Base-by-base conservation (phyloP, 257 asterid genomes). In the Nicotiana undulata region DNA sequence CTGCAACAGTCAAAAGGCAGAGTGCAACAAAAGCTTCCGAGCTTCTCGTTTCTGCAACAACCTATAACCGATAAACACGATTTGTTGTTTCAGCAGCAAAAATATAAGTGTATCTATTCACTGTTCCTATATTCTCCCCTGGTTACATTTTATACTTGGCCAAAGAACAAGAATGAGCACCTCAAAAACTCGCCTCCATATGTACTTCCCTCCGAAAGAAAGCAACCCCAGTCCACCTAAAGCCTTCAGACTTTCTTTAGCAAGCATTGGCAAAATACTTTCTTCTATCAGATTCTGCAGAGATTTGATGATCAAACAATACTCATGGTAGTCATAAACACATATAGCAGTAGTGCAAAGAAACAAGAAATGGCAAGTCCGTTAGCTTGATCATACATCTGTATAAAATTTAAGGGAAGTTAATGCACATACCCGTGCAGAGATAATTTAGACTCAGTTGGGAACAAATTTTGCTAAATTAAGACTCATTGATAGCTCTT, bases 11-110 rank as follows among this genome's bases (percentile, higher is more conserved):
- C 76, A 96, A 93, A 87, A 96, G 91, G 91, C 99, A 96, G 63
- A 96, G 95, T 76, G 98, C 99, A 77, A 96, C 97, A 88, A 96
- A 96, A 75, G 99, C 99, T 86, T 96, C 99, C 52, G 98, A 88
- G 83, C 99, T 96, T 88, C 98, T 91, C 46, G 99, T 85, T 75
- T 96, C 99, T 81, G 99, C 99, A 86, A 96, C 95, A 80, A 96
- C 94, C 99, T 96, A 90, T 82, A 76, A 84, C 72, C 83, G 67
- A 84, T 44, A 80, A 80, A 87, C 84, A 84, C 64, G 59, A 81
- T 75, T 85, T 76, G 76, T 74, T 24, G 68, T 59, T 85, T 76
- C 70, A 22, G 64, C 44, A 52, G 58, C 22, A 77, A 31, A 83
- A 68, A 67, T 31, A 51, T 56, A 40, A 15, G 59, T 52, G 86